These are phyloP conservation scores for Dictyostelium purpureum DNA, from an alignment of 78 protist genomes.

Conservation along the genomic window DNA sequence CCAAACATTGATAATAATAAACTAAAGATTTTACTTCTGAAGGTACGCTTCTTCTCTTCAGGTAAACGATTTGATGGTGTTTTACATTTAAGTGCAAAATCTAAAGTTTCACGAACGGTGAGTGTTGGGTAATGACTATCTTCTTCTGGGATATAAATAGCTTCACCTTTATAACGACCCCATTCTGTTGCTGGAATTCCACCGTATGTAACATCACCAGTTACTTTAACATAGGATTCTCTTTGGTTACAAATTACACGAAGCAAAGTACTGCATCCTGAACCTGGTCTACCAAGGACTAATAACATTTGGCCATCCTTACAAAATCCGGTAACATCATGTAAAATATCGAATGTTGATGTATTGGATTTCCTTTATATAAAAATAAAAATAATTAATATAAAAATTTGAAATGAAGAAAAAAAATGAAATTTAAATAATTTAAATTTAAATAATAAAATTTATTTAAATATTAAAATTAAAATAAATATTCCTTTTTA, in stretches of 20 bases:
- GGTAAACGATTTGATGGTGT: conserved; percentile 44
- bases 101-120: conserved; percentile 60
- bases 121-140: conserved; percentile 67
- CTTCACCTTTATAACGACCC: conserved; percentile 49
- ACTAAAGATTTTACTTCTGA: conserved; percentile 4
- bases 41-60: background rate
- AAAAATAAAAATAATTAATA: background rate
- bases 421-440: no score
- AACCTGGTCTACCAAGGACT: conserved; percentile 73
- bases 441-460: background rate
- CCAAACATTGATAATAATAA: conserved; percentile 45
- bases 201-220: conserved; percentile 61
- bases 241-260: conserved; percentile 61
- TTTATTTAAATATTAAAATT: background rate
- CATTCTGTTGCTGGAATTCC: conserved; percentile 41
- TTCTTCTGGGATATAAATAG: conserved; percentile 76
- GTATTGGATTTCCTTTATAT: background rate
- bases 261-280: conserved; percentile 62
- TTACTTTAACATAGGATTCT: conserved; percentile 20
- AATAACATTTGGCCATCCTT: conserved; percentile 72
- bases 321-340: conserved; percentile 42
- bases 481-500: background rate
- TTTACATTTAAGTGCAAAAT: conserved; percentile 56
- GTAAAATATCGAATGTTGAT: conserved; percentile 58
- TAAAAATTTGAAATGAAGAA: conserved; percentile 5